phyloP scores from a whole-genome alignment of 2,329 filamentous ascomycete species.

The Alternaria sp. region DNA sequence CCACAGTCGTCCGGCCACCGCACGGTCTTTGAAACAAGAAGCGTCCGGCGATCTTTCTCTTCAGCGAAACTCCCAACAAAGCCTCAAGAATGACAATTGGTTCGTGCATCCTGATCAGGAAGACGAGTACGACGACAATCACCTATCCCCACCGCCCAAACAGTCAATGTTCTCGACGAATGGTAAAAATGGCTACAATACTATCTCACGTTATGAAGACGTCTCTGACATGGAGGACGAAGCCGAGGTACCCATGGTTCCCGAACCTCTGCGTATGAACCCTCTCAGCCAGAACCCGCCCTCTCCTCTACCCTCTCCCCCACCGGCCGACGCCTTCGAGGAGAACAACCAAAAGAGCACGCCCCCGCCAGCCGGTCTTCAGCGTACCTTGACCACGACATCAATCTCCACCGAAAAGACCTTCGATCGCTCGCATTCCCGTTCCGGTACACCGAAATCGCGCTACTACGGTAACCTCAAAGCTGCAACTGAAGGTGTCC shows the following conservation, averaged over 20 bases:
- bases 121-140: conserved; percentile 24
- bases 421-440: conserved; percentile 41
- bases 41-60: conserved; percentile 40
- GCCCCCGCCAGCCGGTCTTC: conserved; percentile 19
- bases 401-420: conserved; percentile 43
- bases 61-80: conserved; percentile 41
- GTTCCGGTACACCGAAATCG: conserved; percentile 50
- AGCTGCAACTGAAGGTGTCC: conserved; percentile 52
- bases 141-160: conserved; percentile 24
- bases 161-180: conserved; percentile 38
- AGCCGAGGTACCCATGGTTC: conserved; percentile 40
- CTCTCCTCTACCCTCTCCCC: conserved; percentile 37
- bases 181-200: conserved; percentile 40
- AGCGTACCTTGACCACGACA: conserved; percentile 36
- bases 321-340: conserved; percentile 23
- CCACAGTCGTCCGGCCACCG: conserved; percentile 39
- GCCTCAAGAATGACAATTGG: conserved; percentile 59
- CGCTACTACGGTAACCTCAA: conserved; percentile 60
- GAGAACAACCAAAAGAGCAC: conserved; percentile 27
- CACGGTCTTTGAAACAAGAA: conserved; percentile 10
- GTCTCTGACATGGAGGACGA: conserved; percentile 42
- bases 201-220: conserved; percentile 39
- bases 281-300: conserved; percentile 60
- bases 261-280: conserved; percentile 58
- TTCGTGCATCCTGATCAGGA: conserved; percentile 49